Evolutionary conservation across 768 basidiomycete species (phyloP).

Genomic region (Amanita exitialis): DNA sequence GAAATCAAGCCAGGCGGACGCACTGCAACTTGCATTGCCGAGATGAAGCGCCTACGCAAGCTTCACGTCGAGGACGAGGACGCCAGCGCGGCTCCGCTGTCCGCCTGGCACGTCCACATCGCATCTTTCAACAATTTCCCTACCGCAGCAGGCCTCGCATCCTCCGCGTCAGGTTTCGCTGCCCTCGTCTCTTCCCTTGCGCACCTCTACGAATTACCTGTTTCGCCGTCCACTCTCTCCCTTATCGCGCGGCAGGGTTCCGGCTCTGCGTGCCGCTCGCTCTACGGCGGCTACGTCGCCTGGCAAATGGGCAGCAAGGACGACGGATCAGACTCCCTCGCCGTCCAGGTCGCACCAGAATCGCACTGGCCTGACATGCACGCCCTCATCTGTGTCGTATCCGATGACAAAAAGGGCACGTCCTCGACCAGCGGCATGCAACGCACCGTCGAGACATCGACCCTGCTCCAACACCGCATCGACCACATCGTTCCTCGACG

Average conservation of each 20-base stretch:
- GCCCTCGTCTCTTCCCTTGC: constrained; percentile 89
- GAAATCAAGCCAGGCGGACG: constrained; percentile 76
- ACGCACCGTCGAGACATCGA: constrained; percentile 86
- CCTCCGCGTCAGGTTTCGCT: constrained; percentile 94
- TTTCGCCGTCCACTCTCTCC: constrained; percentile 73
- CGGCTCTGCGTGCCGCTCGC: constrained; percentile 94
- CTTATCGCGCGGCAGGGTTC: constrained; percentile 95
- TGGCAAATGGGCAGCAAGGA: constrained; percentile 71
- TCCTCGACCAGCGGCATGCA: constrained; percentile 97
- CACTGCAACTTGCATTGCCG: constrained; percentile 74
- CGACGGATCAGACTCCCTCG: constrained; percentile 80
- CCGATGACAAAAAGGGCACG: constrained; percentile 93
- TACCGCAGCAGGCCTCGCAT: constrained; percentile 95
- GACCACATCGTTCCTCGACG: constrained; percentile 75
- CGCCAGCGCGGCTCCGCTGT: constrained; percentile 37
- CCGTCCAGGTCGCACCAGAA: constrained; percentile 76
- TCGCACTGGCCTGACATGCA: constrained; percentile 93
- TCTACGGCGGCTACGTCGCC: constrained; percentile 95
- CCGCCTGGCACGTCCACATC: constrained; percentile 72
- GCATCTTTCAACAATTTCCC: constrained; percentile 98
- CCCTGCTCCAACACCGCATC: constrained; percentile 85
- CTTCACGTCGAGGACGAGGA: constrained; percentile 63
- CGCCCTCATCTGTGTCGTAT: constrained; percentile 95
- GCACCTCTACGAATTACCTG: constrained; percentile 73
- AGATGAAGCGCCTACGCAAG: constrained; percentile 73